phyloP scores from a whole-genome alignment of 495 filamentous ascomycete genomes.

The Penicillium macrosclerotiorum region DNA sequence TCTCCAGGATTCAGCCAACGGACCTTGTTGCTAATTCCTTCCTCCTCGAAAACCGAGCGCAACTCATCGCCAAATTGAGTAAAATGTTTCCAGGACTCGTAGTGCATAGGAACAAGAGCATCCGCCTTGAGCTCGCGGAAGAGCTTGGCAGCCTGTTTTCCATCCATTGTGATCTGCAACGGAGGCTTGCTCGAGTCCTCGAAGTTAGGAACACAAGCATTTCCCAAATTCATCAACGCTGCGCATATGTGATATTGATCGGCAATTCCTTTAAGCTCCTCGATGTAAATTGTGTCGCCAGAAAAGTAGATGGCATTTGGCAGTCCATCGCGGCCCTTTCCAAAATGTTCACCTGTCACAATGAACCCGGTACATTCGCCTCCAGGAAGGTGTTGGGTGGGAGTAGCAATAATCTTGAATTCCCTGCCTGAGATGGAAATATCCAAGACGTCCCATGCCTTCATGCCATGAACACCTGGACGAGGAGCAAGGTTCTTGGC shows the following conservation, averaged over 20 bases:
- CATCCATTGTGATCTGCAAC: constrained; percentile 52
- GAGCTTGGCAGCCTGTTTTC: constrained; percentile 40
- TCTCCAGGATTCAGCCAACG: constrained; percentile 24
- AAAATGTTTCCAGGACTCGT: constrained; percentile 52
- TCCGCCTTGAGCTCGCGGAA: constrained; percentile 44
- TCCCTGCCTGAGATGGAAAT: constrained; percentile 22
- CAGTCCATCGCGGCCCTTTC: constrained; percentile 27
- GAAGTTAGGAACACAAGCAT: constrained; percentile 23
- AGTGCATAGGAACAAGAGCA: constrained; percentile 52
- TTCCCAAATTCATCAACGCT: constrained; percentile 31
- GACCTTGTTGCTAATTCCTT: constrained; percentile 25
- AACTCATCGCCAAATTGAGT: constrained; percentile 30
- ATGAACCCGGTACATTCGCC: constrained; percentile 52
- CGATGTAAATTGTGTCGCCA: constrained; percentile 53
- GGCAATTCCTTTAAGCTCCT: constrained; percentile 33
- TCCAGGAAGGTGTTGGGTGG: constrained; percentile 44
- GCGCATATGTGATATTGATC: constrained; percentile 20
- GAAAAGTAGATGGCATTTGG: constrained; percentile 57
- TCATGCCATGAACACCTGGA: constrained; percentile 40
- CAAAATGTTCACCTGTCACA: constrained; percentile 38
- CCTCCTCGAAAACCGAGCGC: constrained; percentile 21
- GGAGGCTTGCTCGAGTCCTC: constrained; percentile 14
- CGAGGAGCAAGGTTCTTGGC: constrained; percentile 40
- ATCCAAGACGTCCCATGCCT: constrained; percentile 25
- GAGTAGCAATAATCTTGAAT: constrained; percentile 40